Base-by-base conservation (phyloP, 768 basidiomycete species). In the Hygrophorus pudorinus region DNA sequence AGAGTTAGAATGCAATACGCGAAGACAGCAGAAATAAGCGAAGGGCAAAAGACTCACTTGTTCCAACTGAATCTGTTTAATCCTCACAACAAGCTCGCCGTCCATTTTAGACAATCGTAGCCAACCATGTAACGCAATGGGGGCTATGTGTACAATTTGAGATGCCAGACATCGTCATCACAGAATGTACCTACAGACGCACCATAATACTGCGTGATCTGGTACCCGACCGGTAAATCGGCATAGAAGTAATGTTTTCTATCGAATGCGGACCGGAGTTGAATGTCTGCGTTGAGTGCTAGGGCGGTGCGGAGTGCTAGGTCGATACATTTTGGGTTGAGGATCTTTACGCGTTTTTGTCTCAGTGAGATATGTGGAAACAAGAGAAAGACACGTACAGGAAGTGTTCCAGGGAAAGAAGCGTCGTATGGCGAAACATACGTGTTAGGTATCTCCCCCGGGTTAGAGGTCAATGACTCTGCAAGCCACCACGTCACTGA, bases 181-280 rank as follows among this genome's bases (percentile, higher is more conserved):
- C 11, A 13, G 42, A 38, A 36, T 8, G 34, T 12, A 17, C 9
- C 13, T 16, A 14, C 8, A 35, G 18, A 45, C 29, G 11, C 13
- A 38, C 6, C 10, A 31, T 46, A 47, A 31, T 13, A 27, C 37
- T 14, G 41, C 8, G 38, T 99, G 49, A 99, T 94, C 64, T 99
- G 96, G 62, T 92, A 98, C 0, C 94, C 94, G 3, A 84, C 72
- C 0, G 96, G 92, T 29, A 96, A 72, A 61, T 98, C 96, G 4
- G 88, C 75, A 57, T 99, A 98, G 61, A 97, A 97, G 59, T 99
- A 99, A 59, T 98, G 96, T 59, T 99, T 99, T 51, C 96, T 71
- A 62, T 98, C 96, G 54, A 98, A 98, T 0, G 86, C 73, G 0
- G 90, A 94, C 14, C 72, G 69, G 0, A 52, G 51, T 50, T 86